Evolutionary conservation across 805 yeast genomes (phyloP).

Genomic region (Wickerhamiella azymoides): DNA sequence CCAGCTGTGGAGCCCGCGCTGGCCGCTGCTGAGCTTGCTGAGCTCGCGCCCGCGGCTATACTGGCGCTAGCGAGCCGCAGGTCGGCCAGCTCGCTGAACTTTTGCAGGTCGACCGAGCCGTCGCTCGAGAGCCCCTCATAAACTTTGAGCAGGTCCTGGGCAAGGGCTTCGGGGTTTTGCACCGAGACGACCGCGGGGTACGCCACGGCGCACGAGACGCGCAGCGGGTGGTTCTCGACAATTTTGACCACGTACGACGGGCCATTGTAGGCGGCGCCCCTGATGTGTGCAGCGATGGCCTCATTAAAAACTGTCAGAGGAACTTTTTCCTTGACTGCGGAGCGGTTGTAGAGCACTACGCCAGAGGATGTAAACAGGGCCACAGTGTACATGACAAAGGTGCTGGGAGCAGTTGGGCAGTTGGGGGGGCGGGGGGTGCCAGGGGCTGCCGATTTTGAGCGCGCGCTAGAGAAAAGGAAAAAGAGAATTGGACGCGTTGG

Average conservation of each 20-base stretch:
- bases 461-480: too few species aligned
- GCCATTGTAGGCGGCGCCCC: slow-evolving; percentile 20
- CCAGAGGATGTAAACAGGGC: slow-evolving; percentile 41
- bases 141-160: slow-evolving; percentile 23
- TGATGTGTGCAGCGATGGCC: slow-evolving; percentile 37
- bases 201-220: slow-evolving; percentile 28
- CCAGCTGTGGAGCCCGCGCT: background rate
- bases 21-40: background rate
- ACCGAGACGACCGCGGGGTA: slow-evolving; percentile 26
- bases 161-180: slow-evolving; percentile 23
- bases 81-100: slow-evolving; percentile 23
- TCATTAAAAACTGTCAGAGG: slow-evolving; percentile 32
- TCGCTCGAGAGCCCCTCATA: slow-evolving; percentile 21
- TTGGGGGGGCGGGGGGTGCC: too few species aligned
- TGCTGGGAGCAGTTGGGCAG: too few species aligned
- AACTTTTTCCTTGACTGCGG: slow-evolving; percentile 23
- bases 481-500: too few species aligned
- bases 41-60: background rate
- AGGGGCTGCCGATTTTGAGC: too few species aligned
- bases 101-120: slow-evolving; percentile 13
- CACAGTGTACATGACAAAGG: slow-evolving; percentile 6
- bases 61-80: slow-evolving; percentile 18
- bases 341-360: slow-evolving; percentile 35
- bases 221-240: slow-evolving; percentile 30
- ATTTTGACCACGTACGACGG: slow-evolving; percentile 36